A percentile compares a stretch with the other conserved stretches of the same genome.
These are phyloP conservation scores for Dovyalis caffra DNA, from an alignment of 345 rosid species.

Conservation along the genomic window DNA sequence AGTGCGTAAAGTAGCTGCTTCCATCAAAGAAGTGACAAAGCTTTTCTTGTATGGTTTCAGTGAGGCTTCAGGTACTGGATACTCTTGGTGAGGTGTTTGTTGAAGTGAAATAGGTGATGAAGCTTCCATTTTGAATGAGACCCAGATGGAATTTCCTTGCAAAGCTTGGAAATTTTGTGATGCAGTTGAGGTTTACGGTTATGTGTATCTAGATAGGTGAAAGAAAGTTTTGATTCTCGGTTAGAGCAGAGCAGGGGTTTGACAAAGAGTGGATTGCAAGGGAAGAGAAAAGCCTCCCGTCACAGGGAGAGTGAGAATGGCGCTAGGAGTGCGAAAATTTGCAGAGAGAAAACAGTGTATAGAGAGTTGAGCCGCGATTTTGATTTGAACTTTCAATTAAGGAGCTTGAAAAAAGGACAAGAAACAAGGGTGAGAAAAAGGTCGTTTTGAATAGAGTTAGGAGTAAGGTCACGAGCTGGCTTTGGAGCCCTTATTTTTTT, in stretches of 20 bases:
- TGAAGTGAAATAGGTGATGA: constrained; percentile 45
- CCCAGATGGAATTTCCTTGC: constrained; percentile 17
- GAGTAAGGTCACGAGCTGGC: neutral
- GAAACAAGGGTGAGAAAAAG: neutral
- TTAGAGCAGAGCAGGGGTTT: neutral
- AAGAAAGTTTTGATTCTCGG: neutral
- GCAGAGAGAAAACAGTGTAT: neutral
- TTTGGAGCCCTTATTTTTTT: neutral
- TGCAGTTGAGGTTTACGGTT: neutral
- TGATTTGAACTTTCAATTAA: constrained; percentile 13
- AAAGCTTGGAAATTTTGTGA: neutral
- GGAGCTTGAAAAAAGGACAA: constrained; percentile 4
- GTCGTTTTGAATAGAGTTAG: constrained; percentile 5
- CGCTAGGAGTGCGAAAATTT: neutral
- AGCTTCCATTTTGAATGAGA: constrained; percentile 18
- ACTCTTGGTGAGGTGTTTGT: constrained; percentile 30
- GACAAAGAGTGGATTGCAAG: neutral
- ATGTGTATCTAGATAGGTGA: neutral
- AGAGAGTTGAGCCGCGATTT: constrained; percentile 16
- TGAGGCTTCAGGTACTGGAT: constrained; percentile 26
- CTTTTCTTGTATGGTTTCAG: constrained; percentile 59
- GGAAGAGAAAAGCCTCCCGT: neutral
- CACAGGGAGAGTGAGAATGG: neutral
- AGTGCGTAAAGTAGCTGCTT: constrained; percentile 60
- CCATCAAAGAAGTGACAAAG: constrained; percentile 74